phyloP scores from a whole-genome alignment of 805 yeast genomes.

The Kluyveromyces starmeri region DNA sequence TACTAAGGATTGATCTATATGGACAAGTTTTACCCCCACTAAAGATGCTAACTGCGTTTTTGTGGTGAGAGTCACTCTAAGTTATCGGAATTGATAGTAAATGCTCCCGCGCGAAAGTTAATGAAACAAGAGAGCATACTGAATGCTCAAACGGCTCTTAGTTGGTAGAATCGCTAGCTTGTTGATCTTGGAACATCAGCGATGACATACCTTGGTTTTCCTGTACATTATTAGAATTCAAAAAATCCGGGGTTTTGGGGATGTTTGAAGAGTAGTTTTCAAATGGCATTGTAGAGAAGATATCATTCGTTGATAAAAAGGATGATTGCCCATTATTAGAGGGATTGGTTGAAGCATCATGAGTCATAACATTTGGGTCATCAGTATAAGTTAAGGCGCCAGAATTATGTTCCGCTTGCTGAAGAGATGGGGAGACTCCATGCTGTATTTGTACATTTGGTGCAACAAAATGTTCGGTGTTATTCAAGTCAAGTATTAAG shows the following conservation, averaged over 20 bases:
- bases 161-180: slow-evolving; percentile 1
- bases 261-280: slow-evolving; percentile 6
- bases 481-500: slow-evolving; percentile 40
- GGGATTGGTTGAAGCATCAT: background rate
- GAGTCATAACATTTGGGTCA: slow-evolving; percentile 1
- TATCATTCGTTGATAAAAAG: slow-evolving; percentile 3
- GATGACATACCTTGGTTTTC: slow-evolving; percentile 1
- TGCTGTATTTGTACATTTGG: slow-evolving; percentile 10
- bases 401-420: background rate
- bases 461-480: slow-evolving; percentile 25
- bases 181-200: slow-evolving; percentile 5
- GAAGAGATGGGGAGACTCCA: background rate
- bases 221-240: slow-evolving; percentile 13
- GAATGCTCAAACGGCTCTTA: background rate
- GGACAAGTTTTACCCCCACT: too few species aligned
- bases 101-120: too few species aligned
- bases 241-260: slow-evolving; percentile 21
- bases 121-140: too few species aligned
- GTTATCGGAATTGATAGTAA: too few species aligned
- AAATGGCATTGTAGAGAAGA: slow-evolving; percentile 1
- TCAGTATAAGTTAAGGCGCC: background rate
- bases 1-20: background rate
- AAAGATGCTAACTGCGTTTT: too few species aligned
- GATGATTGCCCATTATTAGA: background rate
- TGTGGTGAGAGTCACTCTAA: background rate